Base-by-base conservation (phyloP, 1,284 basidiomycete species). In the Ceratobasidium theobromae region DNA sequence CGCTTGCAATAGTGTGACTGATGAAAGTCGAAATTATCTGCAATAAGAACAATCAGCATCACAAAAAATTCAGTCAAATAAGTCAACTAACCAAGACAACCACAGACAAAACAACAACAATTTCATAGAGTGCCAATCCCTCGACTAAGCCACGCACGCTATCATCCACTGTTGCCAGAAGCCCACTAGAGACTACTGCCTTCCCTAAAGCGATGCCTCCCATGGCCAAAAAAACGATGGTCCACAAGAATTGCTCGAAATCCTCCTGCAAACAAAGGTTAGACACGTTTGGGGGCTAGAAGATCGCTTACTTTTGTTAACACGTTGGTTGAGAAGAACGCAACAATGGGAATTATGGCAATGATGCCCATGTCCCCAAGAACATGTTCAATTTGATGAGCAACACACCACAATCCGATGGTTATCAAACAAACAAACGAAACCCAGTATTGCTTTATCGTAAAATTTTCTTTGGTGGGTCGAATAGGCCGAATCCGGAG, bases 291-390 rank as follows among this genome's bases (percentile, higher is more conserved):
- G 40, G 11, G 51, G 12, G 52, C 35, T 30, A 28, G 66, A 28
- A 49, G 6, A 23, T 2, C 1, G 70, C 81, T 33, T 66, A 91
- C 94, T 87, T 98, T 98, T 73, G 94, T 93, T 64, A 99, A 79
- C 11, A 98, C 87, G 2, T 94, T 93, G 0, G 95, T 93, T 1
- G 92, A 91, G 76, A 99, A 99, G 80, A 98, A 98, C 6, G 92
- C 87, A 2, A 98, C 82, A 68, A 99, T 84, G 0, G 96, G 97
- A 38, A 99, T 82, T 71, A 99, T 88, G 0, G 96, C 96, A 72
- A 99, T 95, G 72, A 98, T 84, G 25, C 96, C 95, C 95, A 99
- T 99, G 76, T 99, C 95, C 11, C 97, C 97, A 1, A 99, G 81
- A 48, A 81, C 79, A 21, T 80, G 77, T 75, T 97, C 87, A 67